Base-by-base conservation (phyloP, 495 filamentous ascomycete species). In the Cryomyces minteri region DNA sequence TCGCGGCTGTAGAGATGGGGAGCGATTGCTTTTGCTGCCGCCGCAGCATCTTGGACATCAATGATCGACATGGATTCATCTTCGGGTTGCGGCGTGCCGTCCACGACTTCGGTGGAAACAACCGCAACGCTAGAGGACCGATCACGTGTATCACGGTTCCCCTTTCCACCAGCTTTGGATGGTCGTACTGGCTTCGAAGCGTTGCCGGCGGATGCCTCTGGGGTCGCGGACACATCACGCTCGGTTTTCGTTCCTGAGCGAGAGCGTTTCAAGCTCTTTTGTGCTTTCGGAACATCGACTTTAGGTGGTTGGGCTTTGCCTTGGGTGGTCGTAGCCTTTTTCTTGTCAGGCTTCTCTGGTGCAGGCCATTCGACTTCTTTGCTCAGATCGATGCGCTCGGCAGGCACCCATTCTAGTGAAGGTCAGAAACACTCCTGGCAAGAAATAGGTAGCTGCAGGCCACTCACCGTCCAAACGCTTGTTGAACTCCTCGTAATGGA, bases 401-500 rank as follows among this genome's bases (percentile, higher is more conserved):
- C 73, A 1, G 79, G 68, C 38, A 96, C 74, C 92, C 92, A 96
- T 72, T 98, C 88, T 38, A 25, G 34, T 38, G 12, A 38, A 14
- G 9, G 2, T 38, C 9, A 38, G 9, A 38, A 38, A 14, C 34
- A 38, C 9, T 9, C 34, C 9, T 38, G 9, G 34, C 3, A 38
- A 1, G 34, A 29, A 32, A 30, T 29, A 4, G 29, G 32, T 8
- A 25, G 41, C 8, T 14, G 12, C 31, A 45, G 8, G 38, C 10
- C 8, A 48, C 55, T 50, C 58, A 73, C 70, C 73, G 62, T 98
- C 90, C 12, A 98, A 73, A 67, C 90, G 90, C 58, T 98, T 98
- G 67, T 98, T 98, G 75, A 94, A 98, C 51, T 95, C 92, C 48
- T 94, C 85, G 62, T 96, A 98, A 61, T 98, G 93, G 53, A 94